phyloP scores from a whole-genome alignment of 83 land plant species.

The Thuja plicata region DNA sequence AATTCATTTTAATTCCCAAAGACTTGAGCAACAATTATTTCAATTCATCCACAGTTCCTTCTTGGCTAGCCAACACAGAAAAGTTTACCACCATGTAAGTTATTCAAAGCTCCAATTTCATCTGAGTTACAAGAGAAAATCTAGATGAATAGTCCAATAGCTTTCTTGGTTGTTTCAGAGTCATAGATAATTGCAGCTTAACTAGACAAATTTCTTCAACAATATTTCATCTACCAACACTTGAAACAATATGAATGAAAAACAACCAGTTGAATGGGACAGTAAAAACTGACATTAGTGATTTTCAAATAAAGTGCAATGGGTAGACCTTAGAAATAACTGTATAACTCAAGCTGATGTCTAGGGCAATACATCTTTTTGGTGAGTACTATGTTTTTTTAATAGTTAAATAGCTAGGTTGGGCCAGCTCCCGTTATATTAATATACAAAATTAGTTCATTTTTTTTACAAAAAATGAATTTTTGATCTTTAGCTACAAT shows the following conservation, averaged over 20 bases:
- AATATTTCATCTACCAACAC: constrained; percentile 41
- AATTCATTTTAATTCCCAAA: constrained; percentile 17
- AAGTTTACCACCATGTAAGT: constrained; percentile 60
- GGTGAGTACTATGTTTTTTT: no score
- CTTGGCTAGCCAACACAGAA: constrained; percentile 45
- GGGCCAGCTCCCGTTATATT: no score
- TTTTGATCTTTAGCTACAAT: no score
- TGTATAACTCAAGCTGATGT: constrained; percentile 16
- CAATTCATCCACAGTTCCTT: constrained; percentile 38
- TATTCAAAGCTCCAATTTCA: background rate
- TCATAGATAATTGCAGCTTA: constrained; percentile 46
- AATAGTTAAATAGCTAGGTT: no score
- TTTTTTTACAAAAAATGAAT: no score
- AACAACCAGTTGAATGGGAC: constrained; percentile 50
- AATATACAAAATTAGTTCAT: no score
- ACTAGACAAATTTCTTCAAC: constrained; percentile 34
- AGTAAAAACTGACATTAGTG: constrained; percentile 19
- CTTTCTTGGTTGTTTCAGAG: constrained; percentile 15
- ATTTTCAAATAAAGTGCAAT: constrained; percentile 30
- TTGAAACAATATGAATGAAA: constrained; percentile 54
- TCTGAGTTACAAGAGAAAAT: background rate
- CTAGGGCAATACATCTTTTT: constrained; percentile 23
- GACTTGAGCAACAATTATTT: constrained; percentile 70
- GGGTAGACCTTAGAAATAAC: constrained; percentile 56
- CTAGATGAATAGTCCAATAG: background rate